phyloP scores from a whole-genome alignment of 78 protist genomes.

The Protostelium mycophagum region DNA sequence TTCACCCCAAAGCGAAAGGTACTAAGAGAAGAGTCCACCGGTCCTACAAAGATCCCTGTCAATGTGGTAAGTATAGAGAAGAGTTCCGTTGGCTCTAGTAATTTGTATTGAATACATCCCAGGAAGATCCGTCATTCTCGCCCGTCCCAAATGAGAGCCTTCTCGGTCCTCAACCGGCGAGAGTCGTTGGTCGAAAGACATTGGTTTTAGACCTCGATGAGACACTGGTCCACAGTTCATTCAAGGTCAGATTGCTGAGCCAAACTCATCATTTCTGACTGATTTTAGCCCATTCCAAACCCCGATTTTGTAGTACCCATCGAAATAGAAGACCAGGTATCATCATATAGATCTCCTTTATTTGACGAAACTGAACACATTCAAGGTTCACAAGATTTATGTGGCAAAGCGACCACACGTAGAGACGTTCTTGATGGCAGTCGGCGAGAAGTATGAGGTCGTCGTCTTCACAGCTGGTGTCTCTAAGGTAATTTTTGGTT shows the following conservation, averaged over 20 bases:
- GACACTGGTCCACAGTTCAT: slow-evolving; percentile 85
- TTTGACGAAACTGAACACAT: neutral
- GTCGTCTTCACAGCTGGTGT: slow-evolving; percentile 88
- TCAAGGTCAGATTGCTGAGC: too few relatives aligned
- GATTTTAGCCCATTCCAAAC: slow-evolving; percentile 12
- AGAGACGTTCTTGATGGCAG: slow-evolving; percentile 68
- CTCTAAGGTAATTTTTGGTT: slow-evolving; percentile 20
- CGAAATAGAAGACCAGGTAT: slow-evolving; percentile 58
- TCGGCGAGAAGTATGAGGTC: slow-evolving; percentile 72
- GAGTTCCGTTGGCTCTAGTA: neutral
- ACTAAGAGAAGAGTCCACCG: neutral
- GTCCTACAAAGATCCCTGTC: neutral
- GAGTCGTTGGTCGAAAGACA: slow-evolving; percentile 26
- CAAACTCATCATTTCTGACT: neutral
- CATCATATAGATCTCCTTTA: neutral
- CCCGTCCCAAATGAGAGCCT: neutral
- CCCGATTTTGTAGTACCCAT: slow-evolving; percentile 67
- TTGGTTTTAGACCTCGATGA: slow-evolving; percentile 91
- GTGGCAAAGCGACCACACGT: slow-evolving; percentile 84
- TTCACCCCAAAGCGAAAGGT: neutral
- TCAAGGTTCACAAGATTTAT: slow-evolving; percentile 53
- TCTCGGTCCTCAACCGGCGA: slow-evolving; percentile 7
- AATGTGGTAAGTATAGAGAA: neutral
- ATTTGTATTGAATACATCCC: neutral
- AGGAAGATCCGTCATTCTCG: neutral